These are phyloP conservation scores for Gonapodya prolifera DNA, from an alignment of 192 early-diverging fungal species.

Conservation along the genomic window DNA sequence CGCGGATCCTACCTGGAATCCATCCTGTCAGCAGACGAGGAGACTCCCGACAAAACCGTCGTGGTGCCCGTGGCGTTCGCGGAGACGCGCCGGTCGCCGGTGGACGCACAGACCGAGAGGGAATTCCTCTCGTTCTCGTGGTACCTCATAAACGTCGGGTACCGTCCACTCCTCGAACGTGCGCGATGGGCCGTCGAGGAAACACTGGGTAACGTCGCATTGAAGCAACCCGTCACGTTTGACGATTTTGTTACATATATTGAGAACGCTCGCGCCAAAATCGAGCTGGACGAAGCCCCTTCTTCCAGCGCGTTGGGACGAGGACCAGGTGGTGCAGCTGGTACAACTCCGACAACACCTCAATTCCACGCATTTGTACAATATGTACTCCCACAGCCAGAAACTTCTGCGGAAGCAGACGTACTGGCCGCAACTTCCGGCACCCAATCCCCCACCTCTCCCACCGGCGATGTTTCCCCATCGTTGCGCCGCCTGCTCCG, in stretches of 20 bases:
- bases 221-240: background rate
- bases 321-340: background rate
- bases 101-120: conserved; percentile 44
- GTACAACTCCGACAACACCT: background rate
- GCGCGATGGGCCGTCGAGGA: conserved; percentile 56
- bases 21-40: conserved; percentile 8
- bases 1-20: conserved; percentile 65
- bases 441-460: background rate
- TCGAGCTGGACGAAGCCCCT: background rate
- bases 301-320: background rate
- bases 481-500: background rate
- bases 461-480: background rate
- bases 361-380: background rate
- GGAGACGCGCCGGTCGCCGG: conserved; percentile 46
- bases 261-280: conserved; percentile 1
- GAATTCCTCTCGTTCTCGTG: conserved; percentile 81
- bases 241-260: conserved; percentile 2
- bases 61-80: background rate
- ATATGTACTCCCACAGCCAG: background rate
- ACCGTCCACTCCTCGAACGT: conserved; percentile 54
- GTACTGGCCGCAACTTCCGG: background rate
- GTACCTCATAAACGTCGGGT: conserved; percentile 84
- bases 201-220: background rate
- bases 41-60: background rate
- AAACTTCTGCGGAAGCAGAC: background rate